Percentiles rank a stretch among this genome's conserved stretches.
Conservation (phyloP, 257 asterid species). For the Handroanthus guayacan region DNA sequence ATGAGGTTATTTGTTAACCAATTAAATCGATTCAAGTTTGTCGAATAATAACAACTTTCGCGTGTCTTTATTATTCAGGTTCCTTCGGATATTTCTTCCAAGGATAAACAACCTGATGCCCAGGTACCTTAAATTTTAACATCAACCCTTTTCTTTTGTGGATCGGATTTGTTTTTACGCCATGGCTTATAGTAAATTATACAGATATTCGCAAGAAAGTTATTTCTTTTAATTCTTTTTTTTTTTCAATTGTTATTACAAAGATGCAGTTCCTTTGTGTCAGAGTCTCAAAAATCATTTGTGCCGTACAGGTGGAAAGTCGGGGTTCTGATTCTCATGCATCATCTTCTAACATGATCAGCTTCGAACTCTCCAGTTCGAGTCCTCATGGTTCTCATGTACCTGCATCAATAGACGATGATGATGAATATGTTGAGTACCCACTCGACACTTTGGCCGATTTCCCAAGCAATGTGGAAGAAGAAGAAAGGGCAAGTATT, state of each 20-base stretch:
- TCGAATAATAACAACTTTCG: background rate
- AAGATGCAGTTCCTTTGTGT: background rate
- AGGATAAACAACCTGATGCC: slow-evolving; percentile 54
- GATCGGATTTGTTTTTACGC: background rate
- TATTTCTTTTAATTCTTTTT: background rate
- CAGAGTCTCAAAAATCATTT: background rate
- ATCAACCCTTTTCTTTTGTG: background rate
- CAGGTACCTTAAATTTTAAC: slow-evolving; percentile 53
- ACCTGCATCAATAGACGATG: slow-evolving; percentile 68
- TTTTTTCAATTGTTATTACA: background rate
- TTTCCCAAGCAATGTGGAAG: slow-evolving; percentile 77
- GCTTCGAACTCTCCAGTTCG: slow-evolving; percentile 70
- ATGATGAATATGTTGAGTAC: slow-evolving; percentile 81
- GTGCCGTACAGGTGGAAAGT: slow-evolving; percentile 59
- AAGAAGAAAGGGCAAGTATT: slow-evolving; percentile 76
- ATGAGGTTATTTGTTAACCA: background rate
- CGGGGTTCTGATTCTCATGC: slow-evolving; percentile 54
- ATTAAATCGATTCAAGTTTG: background rate
- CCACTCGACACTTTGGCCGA: slow-evolving; percentile 67
- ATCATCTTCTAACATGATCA: slow-evolving; percentile 78
- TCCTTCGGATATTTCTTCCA: slow-evolving; percentile 76
- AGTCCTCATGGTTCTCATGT: slow-evolving; percentile 53
- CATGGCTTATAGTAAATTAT: background rate
- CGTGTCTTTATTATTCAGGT: slow-evolving; percentile 49
- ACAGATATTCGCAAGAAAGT: background rate